A percentile compares a stretch with the other conserved stretches of the same genome.
Conservation (phyloP, 371 early-diverging fungal species). For the Rhizoclosmatium hyalinum region DNA sequence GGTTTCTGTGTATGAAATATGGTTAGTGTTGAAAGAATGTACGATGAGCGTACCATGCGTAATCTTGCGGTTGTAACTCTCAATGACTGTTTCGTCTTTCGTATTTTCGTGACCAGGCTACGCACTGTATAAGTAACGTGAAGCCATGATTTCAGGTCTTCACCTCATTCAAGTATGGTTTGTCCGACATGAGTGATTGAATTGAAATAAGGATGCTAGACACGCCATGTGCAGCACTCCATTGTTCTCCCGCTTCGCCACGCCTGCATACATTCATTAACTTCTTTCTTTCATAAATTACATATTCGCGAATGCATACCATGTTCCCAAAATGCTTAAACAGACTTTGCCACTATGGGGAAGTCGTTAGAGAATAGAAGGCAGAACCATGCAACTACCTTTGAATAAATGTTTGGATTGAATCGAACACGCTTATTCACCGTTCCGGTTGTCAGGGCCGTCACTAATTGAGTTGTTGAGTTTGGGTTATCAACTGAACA, state of each 20-base stretch:
- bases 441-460: conserved; percentile 58
- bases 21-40: background rate
- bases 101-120: conserved; percentile 62
- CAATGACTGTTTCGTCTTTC: conserved; percentile 48
- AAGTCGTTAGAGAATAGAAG: conserved; percentile 18
- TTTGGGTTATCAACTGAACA: background rate
- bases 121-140: background rate
- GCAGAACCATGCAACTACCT: conserved; percentile 22
- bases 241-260: conserved; percentile 60
- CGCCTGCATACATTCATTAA: conserved; percentile 39
- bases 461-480: conserved; percentile 34
- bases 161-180: conserved; percentile 50
- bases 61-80: conserved; percentile 63
- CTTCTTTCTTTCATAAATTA: conserved; percentile 5
- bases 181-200: conserved; percentile 63
- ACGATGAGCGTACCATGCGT: conserved; percentile 51
- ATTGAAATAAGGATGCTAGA: conserved; percentile 51
- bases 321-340: conserved; percentile 57
- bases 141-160: background rate
- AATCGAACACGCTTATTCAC: conserved; percentile 54
- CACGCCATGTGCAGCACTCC: conserved; percentile 57
- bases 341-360: conserved; percentile 65
- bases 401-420: conserved; percentile 64
- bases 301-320: conserved; percentile 27
- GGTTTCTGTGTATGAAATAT: conserved; percentile 46